phyloP scores from a whole-genome alignment of 192 early-diverging fungal species.

The Gonapodya sp. region DNA sequence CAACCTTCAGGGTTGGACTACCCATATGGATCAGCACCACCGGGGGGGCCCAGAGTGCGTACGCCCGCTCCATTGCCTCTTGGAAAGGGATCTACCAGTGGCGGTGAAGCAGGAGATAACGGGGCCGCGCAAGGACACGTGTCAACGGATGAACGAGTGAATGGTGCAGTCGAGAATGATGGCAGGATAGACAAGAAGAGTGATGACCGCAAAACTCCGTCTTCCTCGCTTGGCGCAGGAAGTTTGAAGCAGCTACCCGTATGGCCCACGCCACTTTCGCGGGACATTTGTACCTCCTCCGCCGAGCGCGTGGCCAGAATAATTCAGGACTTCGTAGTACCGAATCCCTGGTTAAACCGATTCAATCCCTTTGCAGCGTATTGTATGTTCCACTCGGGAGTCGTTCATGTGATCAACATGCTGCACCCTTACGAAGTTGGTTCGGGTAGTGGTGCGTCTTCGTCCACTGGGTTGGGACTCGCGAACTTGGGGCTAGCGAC shows the following conservation, averaged over 20 bases:
- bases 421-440: slow-evolving; percentile 3
- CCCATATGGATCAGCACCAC: not conserved
- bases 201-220: not conserved
- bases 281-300: slow-evolving; percentile 1
- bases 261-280: slow-evolving; percentile 7
- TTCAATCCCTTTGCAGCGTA: not conserved
- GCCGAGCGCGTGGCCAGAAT: slow-evolving; percentile 6
- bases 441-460: not conserved
- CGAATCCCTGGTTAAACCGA: slow-evolving; percentile 1
- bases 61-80: not conserved
- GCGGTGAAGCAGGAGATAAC: not conserved
- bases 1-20: not conserved
- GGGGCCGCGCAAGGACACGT: not conserved
- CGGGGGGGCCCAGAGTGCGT: not conserved
- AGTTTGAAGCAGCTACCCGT: slow-evolving; percentile 1
- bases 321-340: not conserved
- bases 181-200: not conserved
- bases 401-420: slow-evolving; percentile 4
- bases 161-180: not conserved
- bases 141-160: no score
- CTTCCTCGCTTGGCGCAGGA: no score
- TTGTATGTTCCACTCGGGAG: slow-evolving; percentile 10
- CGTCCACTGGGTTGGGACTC: not conserved
- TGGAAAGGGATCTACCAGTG: no score
- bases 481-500: not conserved